These are phyloP conservation scores for Pichia pseudocactophila DNA, from an alignment of 805 yeast genomes.

Conservation along the genomic window DNA sequence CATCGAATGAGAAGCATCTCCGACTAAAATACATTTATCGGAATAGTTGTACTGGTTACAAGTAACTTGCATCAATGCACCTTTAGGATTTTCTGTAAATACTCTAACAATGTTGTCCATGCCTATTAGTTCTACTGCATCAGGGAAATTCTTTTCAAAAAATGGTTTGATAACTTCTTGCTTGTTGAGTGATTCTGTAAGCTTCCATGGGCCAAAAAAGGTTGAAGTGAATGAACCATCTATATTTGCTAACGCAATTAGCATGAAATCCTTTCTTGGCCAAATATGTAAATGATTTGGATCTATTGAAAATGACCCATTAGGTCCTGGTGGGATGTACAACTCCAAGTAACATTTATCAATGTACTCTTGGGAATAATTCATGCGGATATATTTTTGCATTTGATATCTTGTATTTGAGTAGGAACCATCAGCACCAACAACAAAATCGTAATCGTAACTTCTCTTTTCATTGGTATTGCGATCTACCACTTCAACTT, in stretches of 20 bases:
- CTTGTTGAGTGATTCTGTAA: conserved; percentile 45
- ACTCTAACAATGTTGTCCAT: conserved; percentile 35
- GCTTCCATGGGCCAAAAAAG: conserved; percentile 70
- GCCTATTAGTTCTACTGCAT: conserved; percentile 66
- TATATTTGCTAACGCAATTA: conserved; percentile 77
- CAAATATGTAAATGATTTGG: conserved; percentile 84
- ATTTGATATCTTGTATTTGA: conserved; percentile 64
- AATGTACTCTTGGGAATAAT: conserved; percentile 65
- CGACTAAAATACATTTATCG: conserved; percentile 60
- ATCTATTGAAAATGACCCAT: conserved; percentile 40
- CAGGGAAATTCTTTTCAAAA: conserved; percentile 57
- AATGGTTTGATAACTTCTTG: conserved; percentile 38
- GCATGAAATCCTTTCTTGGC: conserved; percentile 84
- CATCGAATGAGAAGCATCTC: conserved; percentile 96
- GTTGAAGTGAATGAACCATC: conserved; percentile 89
- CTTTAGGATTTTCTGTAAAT: conserved; percentile 56
- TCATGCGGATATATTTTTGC: conserved; percentile 60
- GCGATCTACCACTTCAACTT: conserved; percentile 2
- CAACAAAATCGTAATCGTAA: conserved; percentile 44
- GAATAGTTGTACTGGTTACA: conserved; percentile 61
- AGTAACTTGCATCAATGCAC: conserved; percentile 65
- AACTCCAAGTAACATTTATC: conserved; percentile 80
- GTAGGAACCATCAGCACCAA: conserved; percentile 85
- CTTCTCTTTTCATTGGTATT: conserved; percentile 1
- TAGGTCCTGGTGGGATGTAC: conserved; percentile 52